Evolutionary conservation across 352 stramenopile genomes (phyloP), one percentile per base, ranked within the genome.

Genomic region (Phytophthora palmivora): DNA sequence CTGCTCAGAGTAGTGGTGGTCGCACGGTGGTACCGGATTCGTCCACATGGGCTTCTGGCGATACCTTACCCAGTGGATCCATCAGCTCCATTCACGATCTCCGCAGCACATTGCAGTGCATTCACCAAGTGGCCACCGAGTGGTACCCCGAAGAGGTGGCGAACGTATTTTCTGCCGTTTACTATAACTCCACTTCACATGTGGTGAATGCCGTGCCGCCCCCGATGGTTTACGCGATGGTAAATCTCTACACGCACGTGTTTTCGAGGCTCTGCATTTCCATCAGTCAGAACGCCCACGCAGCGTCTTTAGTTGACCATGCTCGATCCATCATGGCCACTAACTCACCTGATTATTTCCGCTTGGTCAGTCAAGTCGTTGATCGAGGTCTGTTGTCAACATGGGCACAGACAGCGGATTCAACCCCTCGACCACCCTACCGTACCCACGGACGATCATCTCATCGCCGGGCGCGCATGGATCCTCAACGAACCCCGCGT

Each of bases 221-320:
- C 0, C 5, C 14, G 2, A 9, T 48, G 1, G 33, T 62, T 4
- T 14, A 38, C n/a, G 53, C 43, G 0, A 54, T 22, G 1, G 15
- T 47, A 1, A 54, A 47, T 43, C 39, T 54, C 9, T 62, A 54
- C 24, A 54, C 43, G 3, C 33, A 47, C 2, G 42, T 53, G 3
- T 61, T 61, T 7, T 47, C n/a, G 3, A 14, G 4, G 0, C 0
- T 38, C 1, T 53, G n/a, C n/a, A n/a, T 61, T 11, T n/a, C 43
- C 8, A 6, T 43, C 3, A 52, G 52, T 19, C 15, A 32, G 1
- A 14, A 52, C 4, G 26, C 4, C 26, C 26, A 32, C 4, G 4
- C 26, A 9, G 26, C 26, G 4, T 32, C 26, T 8, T 12, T 50
- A 6, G 26, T 59, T 1, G 6, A 4, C 0, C 24, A 48, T 6